Conservation (phyloP, 345 rosid genomes). For the Schrenkiella parvula region DNA sequence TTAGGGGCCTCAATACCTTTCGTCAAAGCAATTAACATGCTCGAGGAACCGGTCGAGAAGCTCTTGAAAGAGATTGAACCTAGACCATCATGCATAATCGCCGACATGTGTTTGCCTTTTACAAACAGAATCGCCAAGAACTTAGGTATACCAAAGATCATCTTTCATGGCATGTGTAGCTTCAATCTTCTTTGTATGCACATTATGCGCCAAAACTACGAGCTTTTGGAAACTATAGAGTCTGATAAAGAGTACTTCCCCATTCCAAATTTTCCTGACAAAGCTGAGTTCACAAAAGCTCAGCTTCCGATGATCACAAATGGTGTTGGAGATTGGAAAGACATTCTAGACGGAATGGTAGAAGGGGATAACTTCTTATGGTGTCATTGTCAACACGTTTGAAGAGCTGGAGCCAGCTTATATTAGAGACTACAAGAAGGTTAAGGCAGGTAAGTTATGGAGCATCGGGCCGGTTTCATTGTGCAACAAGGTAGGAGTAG, state of each 20-base stretch:
- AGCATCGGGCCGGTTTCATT: constrained; percentile 47
- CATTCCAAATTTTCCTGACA: constrained; percentile 43
- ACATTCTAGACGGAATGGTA: background rate
- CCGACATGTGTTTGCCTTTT: constrained; percentile 45
- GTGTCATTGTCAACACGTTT: constrained; percentile 43
- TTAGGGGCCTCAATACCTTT: background rate
- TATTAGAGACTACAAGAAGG: constrained; percentile 30
- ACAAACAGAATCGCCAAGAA: constrained; percentile 35
- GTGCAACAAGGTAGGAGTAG: constrained; percentile 23
- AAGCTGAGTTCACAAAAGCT: constrained; percentile 34
- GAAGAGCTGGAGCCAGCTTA: constrained; percentile 38
- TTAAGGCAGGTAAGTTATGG: constrained; percentile 37
- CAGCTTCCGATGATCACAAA: constrained; percentile 26
- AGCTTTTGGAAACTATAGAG: constrained; percentile 5
- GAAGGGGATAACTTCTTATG: constrained; percentile 32
- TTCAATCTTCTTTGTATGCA: constrained; percentile 41
- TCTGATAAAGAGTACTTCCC: constrained; percentile 33
- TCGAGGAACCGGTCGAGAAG: constrained; percentile 31
- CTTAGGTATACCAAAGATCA: constrained; percentile 46
- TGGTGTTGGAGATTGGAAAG: constrained; percentile 4
- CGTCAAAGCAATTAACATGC: constrained; percentile 3
- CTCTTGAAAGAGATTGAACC: constrained; percentile 37
- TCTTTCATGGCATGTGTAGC: constrained; percentile 53
- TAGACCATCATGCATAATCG: constrained; percentile 47
- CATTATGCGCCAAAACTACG: constrained; percentile 3